Evolutionary conservation across 371 early-diverging fungal genomes (phyloP).

Genomic region (Apophysomyces sp.): DNA sequence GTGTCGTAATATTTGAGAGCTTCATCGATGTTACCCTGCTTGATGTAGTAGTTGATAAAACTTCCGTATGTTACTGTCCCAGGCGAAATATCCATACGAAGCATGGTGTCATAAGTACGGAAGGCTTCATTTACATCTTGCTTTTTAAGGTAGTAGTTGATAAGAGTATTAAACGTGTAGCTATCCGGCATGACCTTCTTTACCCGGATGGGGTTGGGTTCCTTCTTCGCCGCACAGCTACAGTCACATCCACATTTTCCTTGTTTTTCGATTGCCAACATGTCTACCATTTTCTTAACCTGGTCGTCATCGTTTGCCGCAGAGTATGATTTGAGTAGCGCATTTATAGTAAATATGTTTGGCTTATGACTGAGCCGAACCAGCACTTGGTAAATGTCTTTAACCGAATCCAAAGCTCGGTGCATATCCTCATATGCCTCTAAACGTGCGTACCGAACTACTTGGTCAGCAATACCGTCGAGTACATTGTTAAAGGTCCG

Average conservation of each 20-base stretch:
- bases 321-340: conserved; percentile 18
- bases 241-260: conserved; percentile 15
- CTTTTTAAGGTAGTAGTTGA: conserved; percentile 18
- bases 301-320: conserved; percentile 19
- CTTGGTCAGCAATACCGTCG: conserved; percentile 22
- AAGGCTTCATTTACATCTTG: conserved; percentile 23
- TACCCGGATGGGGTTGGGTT: background rate
- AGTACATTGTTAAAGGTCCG: conserved; percentile 23
- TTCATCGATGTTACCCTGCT: conserved; percentile 15
- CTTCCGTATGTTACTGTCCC: conserved; percentile 23
- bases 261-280: conserved; percentile 11
- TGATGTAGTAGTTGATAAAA: conserved; percentile 25
- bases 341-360: conserved; percentile 18
- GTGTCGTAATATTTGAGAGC: conserved; percentile 26
- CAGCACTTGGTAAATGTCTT: conserved; percentile 16
- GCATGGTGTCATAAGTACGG: conserved; percentile 27
- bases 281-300: conserved; percentile 19
- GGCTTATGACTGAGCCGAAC: conserved; percentile 14
- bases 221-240: background rate
- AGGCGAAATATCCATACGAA: conserved; percentile 8
- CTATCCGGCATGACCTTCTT: conserved; percentile 16
- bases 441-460: conserved; percentile 10
- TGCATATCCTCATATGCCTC: conserved; percentile 12
- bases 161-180: conserved; percentile 28
- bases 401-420: conserved; percentile 9